A percentile compares a stretch with the other conserved stretches of the same genome.
Evolutionary conservation across 2,329 filamentous ascomycete genomes (phyloP).

Genomic region (Ophiostoma pallidulum): DNA sequence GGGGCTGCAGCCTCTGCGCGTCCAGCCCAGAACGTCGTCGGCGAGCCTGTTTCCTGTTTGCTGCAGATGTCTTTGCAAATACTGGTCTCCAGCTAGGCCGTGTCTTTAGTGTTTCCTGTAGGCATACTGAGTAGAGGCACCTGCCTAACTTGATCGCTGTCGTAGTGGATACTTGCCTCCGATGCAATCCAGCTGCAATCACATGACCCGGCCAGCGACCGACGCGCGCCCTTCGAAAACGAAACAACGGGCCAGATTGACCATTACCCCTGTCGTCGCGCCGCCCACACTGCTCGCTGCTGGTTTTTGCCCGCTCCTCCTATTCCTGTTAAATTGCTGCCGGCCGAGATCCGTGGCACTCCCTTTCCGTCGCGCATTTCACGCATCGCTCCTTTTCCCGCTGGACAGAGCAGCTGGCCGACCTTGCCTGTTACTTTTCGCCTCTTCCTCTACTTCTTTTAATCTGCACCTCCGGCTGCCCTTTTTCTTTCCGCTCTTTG

Average conservation of each 20-base stretch:
- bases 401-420: too few relatives aligned
- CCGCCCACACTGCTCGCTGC: not conserved
- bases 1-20: too few relatives aligned
- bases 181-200: not conserved
- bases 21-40: too few relatives aligned
- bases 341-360: not conserved
- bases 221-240: not conserved
- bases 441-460: not conserved
- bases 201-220: conserved; percentile 7
- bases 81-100: too few relatives aligned
- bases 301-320: not conserved
- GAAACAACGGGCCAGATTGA: conserved; percentile 17
- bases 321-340: not conserved
- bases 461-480: not conserved
- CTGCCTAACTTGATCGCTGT: not conserved
- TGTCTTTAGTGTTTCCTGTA: too few relatives aligned
- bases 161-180: too few relatives aligned
- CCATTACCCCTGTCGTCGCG: conserved; percentile 1
- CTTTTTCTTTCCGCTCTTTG: not conserved
- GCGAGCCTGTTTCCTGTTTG: too few relatives aligned
- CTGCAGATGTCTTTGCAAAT: too few relatives aligned
- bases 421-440: not conserved
- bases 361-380: conserved; percentile 8
- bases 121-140: too few relatives aligned
- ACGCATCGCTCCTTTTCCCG: conserved; percentile 1